These are phyloP conservation scores for Aspergillus caelatus DNA, from an alignment of 2,329 filamentous ascomycete genomes.

Conservation along the genomic window DNA sequence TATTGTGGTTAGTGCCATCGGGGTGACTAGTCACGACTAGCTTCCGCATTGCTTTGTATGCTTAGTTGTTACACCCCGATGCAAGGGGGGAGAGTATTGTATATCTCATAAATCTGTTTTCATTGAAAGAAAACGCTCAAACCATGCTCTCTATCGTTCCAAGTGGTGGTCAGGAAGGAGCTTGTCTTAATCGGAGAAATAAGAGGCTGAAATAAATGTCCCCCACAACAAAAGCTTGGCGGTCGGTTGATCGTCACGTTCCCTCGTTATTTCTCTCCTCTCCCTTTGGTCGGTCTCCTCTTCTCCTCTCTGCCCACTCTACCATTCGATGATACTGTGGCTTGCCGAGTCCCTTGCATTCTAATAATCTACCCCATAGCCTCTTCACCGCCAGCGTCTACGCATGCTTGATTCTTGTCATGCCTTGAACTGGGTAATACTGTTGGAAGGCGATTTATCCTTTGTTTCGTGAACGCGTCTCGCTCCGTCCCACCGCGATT, in stretches of 20 bases:
- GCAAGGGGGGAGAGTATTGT: not conserved
- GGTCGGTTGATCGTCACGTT: conserved; percentile 18
- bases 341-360: conserved; percentile 2
- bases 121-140: not conserved
- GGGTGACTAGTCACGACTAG: not conserved
- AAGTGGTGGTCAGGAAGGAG: not conserved
- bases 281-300: conserved; percentile 6
- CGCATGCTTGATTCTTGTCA: conserved; percentile 16
- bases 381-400: conserved; percentile 3
- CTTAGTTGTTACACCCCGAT: not conserved
- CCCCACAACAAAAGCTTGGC: conserved; percentile 19
- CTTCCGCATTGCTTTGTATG: not conserved
- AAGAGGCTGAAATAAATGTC: conserved; percentile 3
- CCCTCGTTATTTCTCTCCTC: conserved; percentile 5
- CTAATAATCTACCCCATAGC: conserved; percentile 4
- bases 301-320: conserved; percentile 8
- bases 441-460: conserved; percentile 6
- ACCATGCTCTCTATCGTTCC: not conserved
- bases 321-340: conserved; percentile 4
- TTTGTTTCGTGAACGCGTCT: conserved; percentile 20
- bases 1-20: not conserved
- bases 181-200: not conserved
- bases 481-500: conserved; percentile 1
- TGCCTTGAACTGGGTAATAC: conserved; percentile 23
- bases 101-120: not conserved